Evolutionary conservation across 305 asterid genomes (phyloP), one percentile per base, ranked within the genome.

Genomic region (Fraxinus ornus): DNA sequence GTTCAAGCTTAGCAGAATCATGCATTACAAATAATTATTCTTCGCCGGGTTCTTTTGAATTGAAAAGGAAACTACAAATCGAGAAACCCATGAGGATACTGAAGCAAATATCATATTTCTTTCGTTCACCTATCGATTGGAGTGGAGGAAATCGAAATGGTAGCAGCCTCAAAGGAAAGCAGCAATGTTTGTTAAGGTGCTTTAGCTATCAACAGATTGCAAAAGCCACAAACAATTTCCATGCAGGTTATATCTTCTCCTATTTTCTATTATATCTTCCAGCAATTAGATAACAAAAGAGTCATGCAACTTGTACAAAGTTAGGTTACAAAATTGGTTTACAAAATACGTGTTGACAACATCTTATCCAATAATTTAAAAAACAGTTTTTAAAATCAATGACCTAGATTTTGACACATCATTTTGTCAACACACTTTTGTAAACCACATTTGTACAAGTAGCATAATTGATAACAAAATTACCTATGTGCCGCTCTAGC

Each of bases 181-280:
- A 88, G 1, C 89, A 83, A 35, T 80, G 94, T 22, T 37, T 81
- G 79, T 76, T 91, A 21, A 89, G 83, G 87, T 92, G 98, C 84
- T 94, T 91, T 86, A 82, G 84, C 78, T 90, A 88, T 83, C 87
- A 88, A 80, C 92, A 92, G 80, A 86, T 94, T 28, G 87, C 93
- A 26, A 89, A 21, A 60, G 94, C 97, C 74, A 93, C 98, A 12
- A 90, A 87, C 66, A 82, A 88, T 83, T 94, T 94, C 86, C 90
- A 89, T 79, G 68, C 78, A 62, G 98, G 97, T 94, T 13, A 28
- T 71, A 49, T 44, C n/a, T 44, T 44, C 55, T 44, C 55, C 55
- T 12, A 12, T 12, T 44, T 44, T 52, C 62, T 52, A 17, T 15
- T 52, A 17, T 52, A 24, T 24, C 26, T 24, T 24, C 26, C 26